Conservation (phyloP, 176 grass and related monocot genomes). For the Carex myosuroides region DNA sequence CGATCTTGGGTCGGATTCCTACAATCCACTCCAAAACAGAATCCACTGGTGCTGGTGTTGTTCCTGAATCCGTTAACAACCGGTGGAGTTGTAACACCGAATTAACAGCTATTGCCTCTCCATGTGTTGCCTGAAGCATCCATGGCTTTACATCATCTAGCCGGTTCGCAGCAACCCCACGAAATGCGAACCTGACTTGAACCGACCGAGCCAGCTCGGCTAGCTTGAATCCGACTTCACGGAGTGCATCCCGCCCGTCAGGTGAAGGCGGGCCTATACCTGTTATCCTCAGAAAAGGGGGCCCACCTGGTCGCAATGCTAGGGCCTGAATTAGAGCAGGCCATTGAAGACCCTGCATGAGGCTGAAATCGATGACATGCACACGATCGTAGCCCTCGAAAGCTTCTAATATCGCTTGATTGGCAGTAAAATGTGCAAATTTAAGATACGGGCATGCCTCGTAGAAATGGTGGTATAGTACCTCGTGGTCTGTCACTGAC, state of each 20-base stretch:
- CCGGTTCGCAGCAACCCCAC: constrained; percentile 67
- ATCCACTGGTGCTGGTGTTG: constrained; percentile 40
- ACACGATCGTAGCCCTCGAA: constrained; percentile 52
- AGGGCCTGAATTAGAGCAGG: constrained; percentile 85
- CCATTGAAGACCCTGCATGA: constrained; percentile 96
- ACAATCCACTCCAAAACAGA: constrained; percentile 53
- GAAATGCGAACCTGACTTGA: constrained; percentile 72
- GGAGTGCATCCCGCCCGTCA: constrained; percentile 60
- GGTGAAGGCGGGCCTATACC: constrained; percentile 81
- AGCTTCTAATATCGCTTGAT: constrained; percentile 90
- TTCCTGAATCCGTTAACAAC: constrained; percentile 34
- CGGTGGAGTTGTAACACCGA: constrained; percentile 93
- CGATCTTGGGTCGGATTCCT: constrained; percentile 47
- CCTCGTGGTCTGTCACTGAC: constrained; percentile 28
- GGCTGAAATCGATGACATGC: constrained; percentile 88
- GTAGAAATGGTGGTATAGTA: constrained; percentile 89
- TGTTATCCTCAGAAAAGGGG: constrained; percentile 72
- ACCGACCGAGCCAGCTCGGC: constrained; percentile 81
- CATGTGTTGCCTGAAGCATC: constrained; percentile 62
- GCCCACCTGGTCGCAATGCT: constrained; percentile 72
- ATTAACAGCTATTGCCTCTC: constrained; percentile 77
- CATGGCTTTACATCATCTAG: constrained; percentile 72
- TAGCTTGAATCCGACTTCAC: constrained; percentile 69
- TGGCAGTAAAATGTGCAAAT: constrained; percentile 96
- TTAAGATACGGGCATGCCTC: constrained; percentile 94